Conservation (phyloP, 148 eudicot genomes). For the Rhododendron kiyosumense region DNA sequence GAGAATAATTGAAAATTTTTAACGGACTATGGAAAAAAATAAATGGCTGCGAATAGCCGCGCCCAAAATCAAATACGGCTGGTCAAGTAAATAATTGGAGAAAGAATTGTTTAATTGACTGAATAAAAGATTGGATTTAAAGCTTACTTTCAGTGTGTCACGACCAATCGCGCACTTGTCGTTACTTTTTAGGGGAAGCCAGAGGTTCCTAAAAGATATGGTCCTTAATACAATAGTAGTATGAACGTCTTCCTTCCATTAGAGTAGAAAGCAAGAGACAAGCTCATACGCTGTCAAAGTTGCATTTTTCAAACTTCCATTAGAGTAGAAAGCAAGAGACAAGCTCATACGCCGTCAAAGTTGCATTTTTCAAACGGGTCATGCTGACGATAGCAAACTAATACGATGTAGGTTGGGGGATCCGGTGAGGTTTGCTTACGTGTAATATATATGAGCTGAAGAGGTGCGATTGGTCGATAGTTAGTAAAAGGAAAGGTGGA, state of each 20-base stretch:
- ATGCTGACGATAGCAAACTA: too few relatives aligned
- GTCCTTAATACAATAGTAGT: neutral
- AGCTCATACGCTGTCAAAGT: neutral
- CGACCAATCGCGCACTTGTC: neutral
- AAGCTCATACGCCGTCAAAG: neutral
- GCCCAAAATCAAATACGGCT: neutral
- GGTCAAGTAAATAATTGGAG: neutral
- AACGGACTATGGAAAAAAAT: too few relatives aligned
- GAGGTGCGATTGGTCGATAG: too few relatives aligned
- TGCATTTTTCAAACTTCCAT: too few relatives aligned
- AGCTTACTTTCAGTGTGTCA: neutral
- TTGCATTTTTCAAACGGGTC: too few relatives aligned
- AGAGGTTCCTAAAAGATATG: neutral
- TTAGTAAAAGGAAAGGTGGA: too few relatives aligned
- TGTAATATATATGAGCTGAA: too few relatives aligned
- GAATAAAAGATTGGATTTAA: neutral
- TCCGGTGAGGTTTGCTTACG: too few relatives aligned
- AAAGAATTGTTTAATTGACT: neutral
- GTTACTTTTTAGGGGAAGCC: neutral
- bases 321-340: neutral
- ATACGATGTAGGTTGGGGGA: too few relatives aligned
- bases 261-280: neutral
- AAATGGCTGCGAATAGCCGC: too few relatives aligned
- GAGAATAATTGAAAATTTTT: too few relatives aligned
- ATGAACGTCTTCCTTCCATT: too few relatives aligned